Percentiles rank a stretch among this genome's conserved stretches.
These are phyloP conservation scores for Leptographium wingfieldii DNA, from an alignment of 2,329 filamentous ascomycete species.

Conservation along the genomic window DNA sequence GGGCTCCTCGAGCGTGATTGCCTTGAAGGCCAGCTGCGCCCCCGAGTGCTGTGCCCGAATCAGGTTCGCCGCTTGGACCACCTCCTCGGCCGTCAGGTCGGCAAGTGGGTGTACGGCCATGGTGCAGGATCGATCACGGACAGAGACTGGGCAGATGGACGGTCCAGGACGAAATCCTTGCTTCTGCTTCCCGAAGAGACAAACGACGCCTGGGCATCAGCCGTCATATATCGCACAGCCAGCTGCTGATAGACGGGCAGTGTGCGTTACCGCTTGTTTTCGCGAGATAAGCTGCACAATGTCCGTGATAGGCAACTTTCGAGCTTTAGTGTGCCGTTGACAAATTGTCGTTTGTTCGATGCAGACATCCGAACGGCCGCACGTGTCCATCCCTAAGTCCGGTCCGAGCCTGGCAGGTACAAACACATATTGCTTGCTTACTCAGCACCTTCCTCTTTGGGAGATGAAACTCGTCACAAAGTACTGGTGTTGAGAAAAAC, in stretches of 20 bases:
- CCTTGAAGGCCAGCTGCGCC: constrained; percentile 28
- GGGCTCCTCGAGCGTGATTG: constrained; percentile 37
- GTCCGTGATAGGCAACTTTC: too few species aligned
- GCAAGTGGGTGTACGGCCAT: neutral
- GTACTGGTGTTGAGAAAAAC: too few species aligned
- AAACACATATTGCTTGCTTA: too few species aligned
- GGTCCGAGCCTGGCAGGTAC: too few species aligned
- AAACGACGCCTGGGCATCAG: neutral
- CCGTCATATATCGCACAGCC: neutral
- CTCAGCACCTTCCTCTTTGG: too few species aligned
- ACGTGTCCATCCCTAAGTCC: too few species aligned
- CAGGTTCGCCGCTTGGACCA: neutral
- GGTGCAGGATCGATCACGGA: neutral
- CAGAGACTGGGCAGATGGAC: neutral
- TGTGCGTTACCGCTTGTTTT: too few species aligned
- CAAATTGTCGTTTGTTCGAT: too few species aligned
- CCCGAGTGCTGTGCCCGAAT: constrained; percentile 14
- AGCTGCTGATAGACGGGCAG: neutral
- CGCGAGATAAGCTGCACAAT: too few species aligned
- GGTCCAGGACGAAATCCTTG: neutral
- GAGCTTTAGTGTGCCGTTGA: too few species aligned
- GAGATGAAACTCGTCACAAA: too few species aligned
- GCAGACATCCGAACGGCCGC: too few species aligned
- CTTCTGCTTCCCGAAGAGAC: neutral
- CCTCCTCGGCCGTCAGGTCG: neutral